Conservation (phyloP, 495 filamentous ascomycete species). For the Neurospora sp. region DNA sequence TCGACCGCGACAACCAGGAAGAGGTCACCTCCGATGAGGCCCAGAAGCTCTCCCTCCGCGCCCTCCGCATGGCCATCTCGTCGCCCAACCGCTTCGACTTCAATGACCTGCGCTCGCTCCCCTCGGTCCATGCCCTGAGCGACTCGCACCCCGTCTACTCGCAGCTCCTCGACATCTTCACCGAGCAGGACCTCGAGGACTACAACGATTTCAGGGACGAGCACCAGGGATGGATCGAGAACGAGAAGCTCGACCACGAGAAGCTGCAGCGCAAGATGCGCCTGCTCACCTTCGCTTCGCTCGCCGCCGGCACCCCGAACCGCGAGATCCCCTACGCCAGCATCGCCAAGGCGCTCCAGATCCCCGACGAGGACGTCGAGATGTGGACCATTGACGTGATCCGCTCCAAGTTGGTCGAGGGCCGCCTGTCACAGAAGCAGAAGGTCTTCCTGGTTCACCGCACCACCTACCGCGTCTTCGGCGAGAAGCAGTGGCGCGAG, state of each 20-base stretch:
- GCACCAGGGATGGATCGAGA: constrained; percentile 71
- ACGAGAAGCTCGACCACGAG: constrained; percentile 51
- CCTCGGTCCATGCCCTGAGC: constrained; percentile 76
- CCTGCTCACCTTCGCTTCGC: constrained; percentile 79
- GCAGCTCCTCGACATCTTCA: constrained; percentile 91
- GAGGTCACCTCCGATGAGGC: constrained; percentile 60
- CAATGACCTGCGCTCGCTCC: constrained; percentile 78
- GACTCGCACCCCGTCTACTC: constrained; percentile 72
- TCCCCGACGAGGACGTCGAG: constrained; percentile 76
- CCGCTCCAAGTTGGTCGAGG: constrained; percentile 86
- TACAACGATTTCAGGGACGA: constrained; percentile 87
- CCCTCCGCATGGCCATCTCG: constrained; percentile 70
- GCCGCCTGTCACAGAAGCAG: constrained; percentile 82
- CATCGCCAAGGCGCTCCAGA: constrained; percentile 73
- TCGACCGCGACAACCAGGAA: constrained; percentile 49
- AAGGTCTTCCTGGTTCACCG: constrained; percentile 90
- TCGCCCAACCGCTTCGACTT: constrained; percentile 80
- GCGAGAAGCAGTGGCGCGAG: constrained; percentile 96
- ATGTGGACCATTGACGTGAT: constrained; percentile 98
- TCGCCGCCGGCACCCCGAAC: constrained; percentile 71
- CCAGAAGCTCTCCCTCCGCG: constrained; percentile 71
- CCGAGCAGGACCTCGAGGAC: constrained; percentile 82
- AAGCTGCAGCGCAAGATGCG: constrained; percentile 81
- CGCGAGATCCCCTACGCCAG: constrained; percentile 75
- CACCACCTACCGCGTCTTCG: constrained; percentile 89